Base-by-base conservation (phyloP, 2,329 filamentous ascomycete genomes). In the Beauveria sp. region DNA sequence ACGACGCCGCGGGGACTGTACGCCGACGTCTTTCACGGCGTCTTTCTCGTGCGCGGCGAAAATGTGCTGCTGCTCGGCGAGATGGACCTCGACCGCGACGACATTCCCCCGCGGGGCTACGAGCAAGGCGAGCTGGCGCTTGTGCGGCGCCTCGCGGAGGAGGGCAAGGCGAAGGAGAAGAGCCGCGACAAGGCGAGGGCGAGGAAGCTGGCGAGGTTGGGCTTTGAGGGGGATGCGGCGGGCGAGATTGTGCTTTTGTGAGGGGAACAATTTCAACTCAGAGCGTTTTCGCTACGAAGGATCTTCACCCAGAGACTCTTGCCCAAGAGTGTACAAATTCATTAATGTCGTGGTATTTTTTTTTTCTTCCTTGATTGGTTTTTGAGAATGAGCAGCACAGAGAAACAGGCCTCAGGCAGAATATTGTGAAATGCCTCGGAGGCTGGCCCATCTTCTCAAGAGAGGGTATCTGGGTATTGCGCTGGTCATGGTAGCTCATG, bases 31-130 rank as follows among this genome's bases (percentile, higher is more conserved):
- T 81, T 86, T 12, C 86, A 91, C 62, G 94, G 94, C 55, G 86
- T 96, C 64, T 97, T 94, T 77, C 84, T 97, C 41, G 91, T 99
- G 51, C 84, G 94, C 62, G 94, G 94, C 67, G 94, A 99, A 78
- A 99, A 99, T 73, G 94, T 99, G n/a, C 81, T 96, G 56, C 80
- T 99, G 50, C 83, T 97, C 20, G 94, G 94, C 43, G 96, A 97
- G 76, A 96, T 99, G 69, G 94, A 99, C 73, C 84, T 99, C 26
- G 94, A 99, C 78, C 91, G 89, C 70, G 94, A 99, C 75, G 94
- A 99, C 73, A 87, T 96, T 62, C 80, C 91, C 20, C 81, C 91
- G 16, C 91, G 91, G 1, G 85, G 87, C 37, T 91, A 89, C 65
- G 78, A 84, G 68, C 70, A 73, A 65, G 91, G 86, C 2, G 82